Evolutionary conservation across 139 green algal genomes (phyloP).

Genomic region (Chlorokybus atmophyticus): DNA sequence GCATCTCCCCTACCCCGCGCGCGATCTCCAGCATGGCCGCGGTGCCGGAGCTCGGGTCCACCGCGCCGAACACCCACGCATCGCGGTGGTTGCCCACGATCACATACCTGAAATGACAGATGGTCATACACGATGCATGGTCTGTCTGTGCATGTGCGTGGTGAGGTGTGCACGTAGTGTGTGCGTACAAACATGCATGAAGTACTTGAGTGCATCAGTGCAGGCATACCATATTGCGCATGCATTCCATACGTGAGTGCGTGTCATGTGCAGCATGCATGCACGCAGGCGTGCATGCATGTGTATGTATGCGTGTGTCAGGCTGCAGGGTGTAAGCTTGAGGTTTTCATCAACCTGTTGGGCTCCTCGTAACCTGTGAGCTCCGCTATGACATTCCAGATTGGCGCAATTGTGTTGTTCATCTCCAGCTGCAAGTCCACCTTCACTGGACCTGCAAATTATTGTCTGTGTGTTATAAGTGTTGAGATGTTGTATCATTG

Average conservation of each 20-base stretch:
- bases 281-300: too few species aligned
- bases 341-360: conserved; percentile 4
- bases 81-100: conserved; percentile 28
- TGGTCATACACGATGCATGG: conserved; percentile 6
- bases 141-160: too few species aligned
- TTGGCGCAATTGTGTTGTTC: conserved; percentile 2
- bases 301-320: too few species aligned
- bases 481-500: too few species aligned
- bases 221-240: too few species aligned
- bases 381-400: conserved; percentile 6
- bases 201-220: too few species aligned
- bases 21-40: conserved; percentile 20
- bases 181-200: too few species aligned
- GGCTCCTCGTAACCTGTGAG: conserved; percentile 3
- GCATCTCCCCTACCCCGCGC: conserved; percentile 6
- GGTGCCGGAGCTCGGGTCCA: conserved; percentile 26
- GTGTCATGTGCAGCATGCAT: too few species aligned
- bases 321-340: too few species aligned
- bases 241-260: too few species aligned
- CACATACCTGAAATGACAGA: conserved; percentile 24
- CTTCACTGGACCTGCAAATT: neutral
- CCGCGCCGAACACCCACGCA: conserved; percentile 25
- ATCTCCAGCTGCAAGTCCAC: conserved; percentile 3
- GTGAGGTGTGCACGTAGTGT: too few species aligned
- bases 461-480: too few species aligned